phyloP scores from a whole-genome alignment of 1,284 basidiomycete species.

The Neotropicomus parvogracilis region DNA sequence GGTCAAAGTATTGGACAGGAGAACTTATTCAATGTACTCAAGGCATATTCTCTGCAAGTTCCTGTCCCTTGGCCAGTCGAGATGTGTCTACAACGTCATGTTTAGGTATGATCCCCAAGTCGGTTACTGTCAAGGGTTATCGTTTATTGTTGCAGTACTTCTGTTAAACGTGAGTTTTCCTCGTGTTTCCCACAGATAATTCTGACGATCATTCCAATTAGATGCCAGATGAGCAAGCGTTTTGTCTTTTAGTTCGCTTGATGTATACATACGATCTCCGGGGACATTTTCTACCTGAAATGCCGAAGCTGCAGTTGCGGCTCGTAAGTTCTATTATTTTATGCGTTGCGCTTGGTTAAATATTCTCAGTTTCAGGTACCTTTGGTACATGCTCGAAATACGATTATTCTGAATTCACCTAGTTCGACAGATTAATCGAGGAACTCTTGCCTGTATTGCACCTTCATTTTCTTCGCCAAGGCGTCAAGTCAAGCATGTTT shows the following conservation, averaged over 20 bases:
- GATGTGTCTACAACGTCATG: constrained; percentile 16
- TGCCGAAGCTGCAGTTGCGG: constrained; percentile 93
- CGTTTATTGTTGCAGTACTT: constrained; percentile 92
- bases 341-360: constrained; percentile 8
- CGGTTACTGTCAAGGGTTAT: constrained; percentile 95
- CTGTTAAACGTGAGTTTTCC: constrained; percentile 73
- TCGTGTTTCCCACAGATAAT: not conserved
- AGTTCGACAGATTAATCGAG: constrained; percentile 94
- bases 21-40: constrained; percentile 94
- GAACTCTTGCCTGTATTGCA: constrained; percentile 89
- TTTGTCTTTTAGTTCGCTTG: constrained; percentile 92
- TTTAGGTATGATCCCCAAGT: constrained; percentile 88
- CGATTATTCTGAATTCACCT: constrained; percentile 20
- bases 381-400: not conserved
- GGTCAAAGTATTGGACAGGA: constrained; percentile 93
- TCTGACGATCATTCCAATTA: constrained; percentile 33
- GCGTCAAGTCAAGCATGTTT: constrained; percentile 96
- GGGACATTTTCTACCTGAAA: constrained; percentile 95
- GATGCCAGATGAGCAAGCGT: constrained; percentile 99
- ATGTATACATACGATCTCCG: constrained; percentile 97
- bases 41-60: constrained; percentile 88
- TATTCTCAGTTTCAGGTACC: constrained; percentile 45
- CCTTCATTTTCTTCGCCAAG: constrained; percentile 88
- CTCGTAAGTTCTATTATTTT: constrained; percentile 50
- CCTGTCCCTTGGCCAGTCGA: constrained; percentile 3